Evolutionary conservation across 345 rosid species (phyloP).

Genomic region (Eucalyptus viminalis): DNA sequence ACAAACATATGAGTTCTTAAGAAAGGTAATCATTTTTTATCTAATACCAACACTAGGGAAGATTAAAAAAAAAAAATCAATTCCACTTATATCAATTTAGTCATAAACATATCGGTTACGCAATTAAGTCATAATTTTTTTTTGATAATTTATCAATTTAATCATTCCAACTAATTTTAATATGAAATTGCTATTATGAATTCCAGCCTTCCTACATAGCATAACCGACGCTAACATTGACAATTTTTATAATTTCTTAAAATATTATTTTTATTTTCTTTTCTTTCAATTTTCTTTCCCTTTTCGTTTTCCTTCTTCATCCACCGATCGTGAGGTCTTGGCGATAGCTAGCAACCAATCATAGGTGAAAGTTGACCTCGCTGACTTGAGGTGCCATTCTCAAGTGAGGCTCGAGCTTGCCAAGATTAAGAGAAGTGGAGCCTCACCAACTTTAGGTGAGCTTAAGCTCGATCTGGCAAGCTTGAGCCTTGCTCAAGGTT

Average conservation of each 20-base stretch:
- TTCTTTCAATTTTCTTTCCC: too few species aligned
- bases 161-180: too few species aligned
- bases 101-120: too few species aligned
- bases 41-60: background rate
- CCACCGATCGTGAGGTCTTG: fast-evolving
- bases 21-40: slow-evolving; percentile 2
- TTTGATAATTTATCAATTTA: background rate
- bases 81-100: background rate
- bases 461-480: background rate
- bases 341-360: fast-evolving
- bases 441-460: background rate
- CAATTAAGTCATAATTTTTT: background rate
- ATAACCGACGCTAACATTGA: too few species aligned
- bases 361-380: background rate
- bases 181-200: too few species aligned
- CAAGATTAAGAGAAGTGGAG: background rate
- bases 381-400: too few species aligned
- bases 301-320: background rate
- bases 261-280: too few species aligned
- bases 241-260: too few species aligned
- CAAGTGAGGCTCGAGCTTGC: background rate
- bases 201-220: fast-evolving
- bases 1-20: background rate
- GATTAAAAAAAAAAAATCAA: too few species aligned
- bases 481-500: background rate